Evolutionary conservation across 2,329 filamentous ascomycete genomes (phyloP), one percentile per base, ranked within the genome.

Genomic region (Thelonectria rubi): DNA sequence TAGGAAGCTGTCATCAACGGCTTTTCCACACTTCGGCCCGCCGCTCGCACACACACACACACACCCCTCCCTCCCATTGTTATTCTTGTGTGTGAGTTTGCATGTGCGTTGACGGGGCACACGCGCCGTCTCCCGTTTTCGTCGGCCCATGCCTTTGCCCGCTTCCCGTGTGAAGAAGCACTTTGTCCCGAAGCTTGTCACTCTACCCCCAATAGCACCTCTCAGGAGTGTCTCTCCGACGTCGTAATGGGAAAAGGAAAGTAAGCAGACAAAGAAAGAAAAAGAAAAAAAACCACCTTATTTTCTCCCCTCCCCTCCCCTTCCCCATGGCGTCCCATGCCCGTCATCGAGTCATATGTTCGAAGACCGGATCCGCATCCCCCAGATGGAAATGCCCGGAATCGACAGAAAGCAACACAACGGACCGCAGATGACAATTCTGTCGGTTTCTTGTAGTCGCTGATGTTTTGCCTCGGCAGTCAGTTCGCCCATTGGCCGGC

Each of bases 1-100:
- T n/a, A 21, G 30, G 47, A 15, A 58, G 52, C 54, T 68, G 64
- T 61, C 65, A 68, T 63, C 47, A 64, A 65, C 64, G 59, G 61
- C 40, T 54, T 52, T 58, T 43, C 24, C 24, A 57, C 52, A 18
- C 46, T 43, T 60, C 48, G 49, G 58, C 24, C 60, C 49, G 58
- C 32, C 24, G 24, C 24, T 24, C 24, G 24, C 24, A 24, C 24
- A 24, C 24, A 24, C 24, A 24, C 24, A 24, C 24, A 24, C 24
- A 24, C 52, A 43, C 21, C 45, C 50, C 51, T 9, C n/a, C 18
- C 42, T n/a, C 10, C 17, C 42, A 45, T 45, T 45, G 42, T 45
- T 45, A 10, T 21, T 20, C 11, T 21, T 45, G 42, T 34, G 32
- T 12, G 32, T 34, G 42, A 42, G 15, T 24, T 51, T 39, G 21